A percentile compares a stretch with the other conserved stretches of the same genome.
Evolutionary conservation across 2,329 filamentous ascomycete species (phyloP).

Genomic region (Talaromyces pinophilus): DNA sequence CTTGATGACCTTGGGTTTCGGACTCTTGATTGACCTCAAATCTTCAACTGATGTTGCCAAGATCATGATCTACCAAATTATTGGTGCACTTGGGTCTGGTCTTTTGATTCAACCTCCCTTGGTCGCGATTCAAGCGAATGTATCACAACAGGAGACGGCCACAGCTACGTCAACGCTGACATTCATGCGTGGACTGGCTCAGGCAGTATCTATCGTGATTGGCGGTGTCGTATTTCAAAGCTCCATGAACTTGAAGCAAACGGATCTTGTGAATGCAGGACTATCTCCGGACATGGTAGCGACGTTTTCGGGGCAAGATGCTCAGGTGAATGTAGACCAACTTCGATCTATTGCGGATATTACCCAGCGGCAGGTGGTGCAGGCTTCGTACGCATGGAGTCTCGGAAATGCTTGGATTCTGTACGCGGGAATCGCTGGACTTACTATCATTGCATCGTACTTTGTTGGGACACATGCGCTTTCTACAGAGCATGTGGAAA

Average conservation of each 20-base stretch:
- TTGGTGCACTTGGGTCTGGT: conserved; percentile 48
- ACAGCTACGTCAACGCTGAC: conserved; percentile 57
- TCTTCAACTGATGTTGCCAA: conserved; percentile 14
- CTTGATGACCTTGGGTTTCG: conserved; percentile 42
- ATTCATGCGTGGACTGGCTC: conserved; percentile 55
- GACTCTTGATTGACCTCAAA: conserved; percentile 41
- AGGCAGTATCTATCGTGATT: conserved; percentile 56
- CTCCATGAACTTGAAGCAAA: conserved; percentile 26
- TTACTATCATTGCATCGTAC: neutral
- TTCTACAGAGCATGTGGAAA: conserved; percentile 10
- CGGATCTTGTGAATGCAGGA: conserved; percentile 8
- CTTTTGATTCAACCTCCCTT: conserved; percentile 53
- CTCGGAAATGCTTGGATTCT: conserved; percentile 14
- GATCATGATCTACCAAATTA: conserved; percentile 37
- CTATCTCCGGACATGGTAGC: conserved; percentile 10
- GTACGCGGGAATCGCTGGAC: conserved; percentile 11
- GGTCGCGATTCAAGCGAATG: conserved; percentile 52
- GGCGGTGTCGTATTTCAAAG: conserved; percentile 52
- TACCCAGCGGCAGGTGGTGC: neutral
- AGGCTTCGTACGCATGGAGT: conserved; percentile 1
- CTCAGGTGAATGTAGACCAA: conserved; percentile 3
- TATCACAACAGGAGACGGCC: conserved; percentile 47
- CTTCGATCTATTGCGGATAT: neutral
- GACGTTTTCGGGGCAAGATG: conserved; percentile 2
- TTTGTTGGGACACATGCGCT: conserved; percentile 14